Conservation (phyloP, 176 grass and related monocot genomes). For the Typha latifolia region DNA sequence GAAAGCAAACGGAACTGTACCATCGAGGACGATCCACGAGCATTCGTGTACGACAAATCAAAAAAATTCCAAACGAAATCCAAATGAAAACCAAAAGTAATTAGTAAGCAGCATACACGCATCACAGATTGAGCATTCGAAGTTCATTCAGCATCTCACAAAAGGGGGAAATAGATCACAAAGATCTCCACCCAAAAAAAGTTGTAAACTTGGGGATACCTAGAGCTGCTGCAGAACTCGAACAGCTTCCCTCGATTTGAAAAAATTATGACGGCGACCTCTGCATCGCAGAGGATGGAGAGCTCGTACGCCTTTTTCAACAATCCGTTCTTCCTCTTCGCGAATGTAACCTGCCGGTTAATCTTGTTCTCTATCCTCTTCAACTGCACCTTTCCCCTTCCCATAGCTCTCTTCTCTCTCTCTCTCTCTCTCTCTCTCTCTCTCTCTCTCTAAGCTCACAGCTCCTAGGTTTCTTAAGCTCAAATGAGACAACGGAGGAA, state of each 20-base stretch:
- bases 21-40: too few relatives aligned
- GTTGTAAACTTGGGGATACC: constrained; percentile 11
- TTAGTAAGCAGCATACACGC: too few relatives aligned
- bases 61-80: too few relatives aligned
- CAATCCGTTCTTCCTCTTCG: constrained; percentile 68
- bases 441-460: not conserved
- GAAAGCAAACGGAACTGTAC: too few relatives aligned
- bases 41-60: too few relatives aligned
- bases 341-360: constrained; percentile 80
- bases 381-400: constrained; percentile 66
- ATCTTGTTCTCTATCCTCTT: constrained; percentile 96
- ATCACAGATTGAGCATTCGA: too few relatives aligned
- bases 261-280: constrained; percentile 72
- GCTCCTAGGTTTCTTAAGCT: too few relatives aligned
- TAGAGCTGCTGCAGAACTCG: constrained; percentile 54
- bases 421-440: constrained; percentile 14
- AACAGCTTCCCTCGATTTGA: constrained; percentile 59
- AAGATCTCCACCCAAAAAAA: not conserved
- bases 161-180: not conserved
- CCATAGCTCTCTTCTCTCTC: constrained; percentile 31
- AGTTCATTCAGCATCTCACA: too few relatives aligned
- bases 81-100: too few relatives aligned
- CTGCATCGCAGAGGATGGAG: constrained; percentile 71
- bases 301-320: constrained; percentile 89
- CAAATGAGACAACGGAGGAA: too few relatives aligned